Percentiles rank a stretch among this genome's conserved stretches.
phyloP scores from a whole-genome alignment of 2,329 filamentous ascomycete genomes.

The Fusarium tuaranense region DNA sequence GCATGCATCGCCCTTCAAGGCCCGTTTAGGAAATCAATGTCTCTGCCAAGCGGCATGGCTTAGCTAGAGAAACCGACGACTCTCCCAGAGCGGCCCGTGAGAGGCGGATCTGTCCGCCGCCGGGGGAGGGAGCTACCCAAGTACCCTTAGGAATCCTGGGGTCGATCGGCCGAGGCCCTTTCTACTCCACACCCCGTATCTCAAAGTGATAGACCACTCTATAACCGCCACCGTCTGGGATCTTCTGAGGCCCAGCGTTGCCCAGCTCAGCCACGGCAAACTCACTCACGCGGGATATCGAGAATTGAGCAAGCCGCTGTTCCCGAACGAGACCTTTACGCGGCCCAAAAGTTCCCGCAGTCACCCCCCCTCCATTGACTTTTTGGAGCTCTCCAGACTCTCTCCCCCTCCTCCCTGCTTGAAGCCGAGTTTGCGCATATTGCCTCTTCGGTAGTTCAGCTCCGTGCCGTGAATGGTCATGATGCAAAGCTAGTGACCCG shows the following conservation, averaged over 20 bases:
- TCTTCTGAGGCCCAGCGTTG: not conserved
- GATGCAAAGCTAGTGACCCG: not conserved
- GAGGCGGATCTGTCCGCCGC: conserved; percentile 6
- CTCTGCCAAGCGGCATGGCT: conserved; percentile 8
- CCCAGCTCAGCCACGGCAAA: conserved; percentile 16
- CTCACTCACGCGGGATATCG: not conserved
- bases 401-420: not conserved
- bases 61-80: conserved; percentile 7
- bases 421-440: conserved; percentile 17
- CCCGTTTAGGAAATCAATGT: not conserved
- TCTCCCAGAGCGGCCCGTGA: not conserved
- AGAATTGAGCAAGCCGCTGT: not conserved
- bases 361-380: not conserved
- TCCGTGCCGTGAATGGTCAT: not conserved
- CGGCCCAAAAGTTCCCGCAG: not conserved
- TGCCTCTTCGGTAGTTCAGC: not conserved
- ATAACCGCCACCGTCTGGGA: conserved; percentile 9
- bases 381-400: conserved; percentile 9
- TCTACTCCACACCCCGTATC: conserved; percentile 6
- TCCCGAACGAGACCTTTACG: not conserved
- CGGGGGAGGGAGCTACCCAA: not conserved
- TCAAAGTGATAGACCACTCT: not conserved
- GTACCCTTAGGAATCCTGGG: conserved; percentile 11
- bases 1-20: conserved; percentile 2
- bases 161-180: conserved; percentile 25